phyloP scores from a whole-genome alignment of 192 early-diverging fungal species.

The Backusella luteola region DNA sequence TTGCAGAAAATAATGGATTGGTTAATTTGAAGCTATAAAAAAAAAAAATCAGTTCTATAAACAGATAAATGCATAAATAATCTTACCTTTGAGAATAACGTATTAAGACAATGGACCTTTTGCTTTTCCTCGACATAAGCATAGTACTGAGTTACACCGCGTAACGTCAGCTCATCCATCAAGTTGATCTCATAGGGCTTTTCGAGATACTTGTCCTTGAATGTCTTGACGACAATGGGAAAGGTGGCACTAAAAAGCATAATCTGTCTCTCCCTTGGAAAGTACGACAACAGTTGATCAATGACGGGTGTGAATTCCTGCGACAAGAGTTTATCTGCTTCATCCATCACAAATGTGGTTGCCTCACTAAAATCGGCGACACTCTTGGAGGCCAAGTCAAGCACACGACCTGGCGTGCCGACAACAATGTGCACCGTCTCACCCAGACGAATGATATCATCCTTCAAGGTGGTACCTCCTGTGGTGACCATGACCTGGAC shows the following conservation, averaged over 20 bases:
- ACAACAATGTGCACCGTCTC: conserved; percentile 96
- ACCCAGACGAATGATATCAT: conserved; percentile 93
- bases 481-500: conserved; percentile 99
- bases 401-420: conserved; percentile 94
- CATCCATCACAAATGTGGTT: conserved; percentile 96
- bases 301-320: conserved; percentile 99
- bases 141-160: conserved; percentile 99
- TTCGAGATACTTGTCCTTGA: conserved; percentile 95
- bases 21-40: conserved; percentile 90
- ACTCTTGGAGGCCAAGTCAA: conserved; percentile 94
- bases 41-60: neutral
- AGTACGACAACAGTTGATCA: conserved; percentile 92
- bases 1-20: conserved; percentile 99
- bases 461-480: conserved; percentile 96
- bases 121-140: conserved; percentile 99
- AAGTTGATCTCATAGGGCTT: conserved; percentile 99
- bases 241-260: conserved; percentile 97
- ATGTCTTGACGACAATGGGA: conserved; percentile 95
- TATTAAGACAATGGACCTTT: conserved; percentile 95
- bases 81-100: conserved; percentile 81
- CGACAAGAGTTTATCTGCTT: conserved; percentile 97
- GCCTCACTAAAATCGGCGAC: conserved; percentile 90
- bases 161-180: conserved; percentile 98
- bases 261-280: conserved; percentile 88
- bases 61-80: neutral